Evolutionary conservation across 805 yeast species (phyloP).

Genomic region (Ogataea pini): DNA sequence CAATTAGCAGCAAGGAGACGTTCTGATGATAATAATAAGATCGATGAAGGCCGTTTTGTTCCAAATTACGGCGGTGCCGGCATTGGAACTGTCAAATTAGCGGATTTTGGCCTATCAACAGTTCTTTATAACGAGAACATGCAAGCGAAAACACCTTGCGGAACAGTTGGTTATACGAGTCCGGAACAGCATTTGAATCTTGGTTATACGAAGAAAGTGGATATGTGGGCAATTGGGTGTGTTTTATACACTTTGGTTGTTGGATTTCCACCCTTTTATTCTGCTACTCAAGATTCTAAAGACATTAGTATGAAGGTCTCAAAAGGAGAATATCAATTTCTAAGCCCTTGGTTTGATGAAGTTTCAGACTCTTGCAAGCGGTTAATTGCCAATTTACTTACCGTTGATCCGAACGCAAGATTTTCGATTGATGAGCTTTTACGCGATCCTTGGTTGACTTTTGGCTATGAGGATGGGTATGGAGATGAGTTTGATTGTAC

Average conservation of each 20-base stretch:
- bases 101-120: conserved; percentile 72
- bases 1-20: conserved; percentile 46
- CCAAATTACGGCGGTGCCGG: conserved; percentile 61
- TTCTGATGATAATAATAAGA: conserved; percentile 59
- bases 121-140: conserved; percentile 44
- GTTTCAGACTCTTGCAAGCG: conserved; percentile 69
- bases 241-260: conserved; percentile 67
- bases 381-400: conserved; percentile 63
- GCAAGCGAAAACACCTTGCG: conserved; percentile 69
- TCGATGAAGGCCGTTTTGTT: conserved; percentile 61
- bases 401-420: conserved; percentile 67
- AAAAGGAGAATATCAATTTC: conserved; percentile 69
- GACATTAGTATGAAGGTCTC: conserved; percentile 67
- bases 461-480: conserved; percentile 31
- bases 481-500: not conserved
- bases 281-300: conserved; percentile 56
- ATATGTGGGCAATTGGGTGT: conserved; percentile 75
- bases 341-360: conserved; percentile 90
- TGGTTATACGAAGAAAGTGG: conserved; percentile 65
- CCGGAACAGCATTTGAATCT: conserved; percentile 67
- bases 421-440: conserved; percentile 68
- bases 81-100: conserved; percentile 62
- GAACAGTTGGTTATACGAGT: conserved; percentile 75
- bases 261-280: conserved; percentile 77
- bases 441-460: conserved; percentile 65